Conservation (phyloP, 2,329 filamentous ascomycete species). For the Penicillium sp. region DNA sequence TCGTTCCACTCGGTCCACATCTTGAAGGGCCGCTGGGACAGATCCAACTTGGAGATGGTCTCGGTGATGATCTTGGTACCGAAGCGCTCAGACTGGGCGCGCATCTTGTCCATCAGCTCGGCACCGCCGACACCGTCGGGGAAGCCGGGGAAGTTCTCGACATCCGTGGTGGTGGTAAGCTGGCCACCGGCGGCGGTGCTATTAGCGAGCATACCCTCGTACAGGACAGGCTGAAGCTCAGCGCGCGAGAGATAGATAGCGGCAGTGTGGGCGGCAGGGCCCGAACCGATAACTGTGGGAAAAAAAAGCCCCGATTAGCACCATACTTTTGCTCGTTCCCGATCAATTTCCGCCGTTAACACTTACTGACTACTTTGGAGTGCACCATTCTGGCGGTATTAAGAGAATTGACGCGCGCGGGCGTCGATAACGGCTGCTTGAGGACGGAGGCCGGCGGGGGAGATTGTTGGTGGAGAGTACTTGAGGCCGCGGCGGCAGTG, state of each 20-base stretch:
- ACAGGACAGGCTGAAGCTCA: constrained; percentile 91
- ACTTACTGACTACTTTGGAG: constrained; percentile 86
- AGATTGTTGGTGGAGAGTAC: constrained; percentile 68
- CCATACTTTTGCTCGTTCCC: constrained; percentile 17
- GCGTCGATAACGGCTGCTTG: constrained; percentile 44
- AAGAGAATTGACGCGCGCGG: constrained; percentile 49
- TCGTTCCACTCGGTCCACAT: constrained; percentile 91
- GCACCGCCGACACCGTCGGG: constrained; percentile 84
- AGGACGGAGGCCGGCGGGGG: constrained; percentile 47
- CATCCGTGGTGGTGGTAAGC: constrained; percentile 96
- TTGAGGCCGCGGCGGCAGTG: constrained; percentile 73
- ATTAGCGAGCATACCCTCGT: constrained; percentile 97
- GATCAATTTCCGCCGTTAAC: constrained; percentile 24
- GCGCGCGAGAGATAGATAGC: constrained; percentile 95
- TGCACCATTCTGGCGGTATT: constrained; percentile 72
- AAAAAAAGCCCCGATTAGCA: constrained; percentile 25
- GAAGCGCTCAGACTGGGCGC: constrained; percentile 85
- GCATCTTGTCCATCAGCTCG: constrained; percentile 95
- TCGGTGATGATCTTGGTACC: constrained; percentile 93
- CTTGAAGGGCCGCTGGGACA: constrained; percentile 84
- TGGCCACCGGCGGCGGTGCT: constrained; percentile 95
- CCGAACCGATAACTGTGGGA: constrained; percentile 78
- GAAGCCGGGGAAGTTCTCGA: constrained; percentile 98
- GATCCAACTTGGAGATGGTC: constrained; percentile 87
- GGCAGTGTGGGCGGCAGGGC: constrained; percentile 95